Percentiles rank a stretch among this genome's conserved stretches.
phyloP scores from a whole-genome alignment of 148 eudicot species.

The Vaccinium myrtillus region DNA sequence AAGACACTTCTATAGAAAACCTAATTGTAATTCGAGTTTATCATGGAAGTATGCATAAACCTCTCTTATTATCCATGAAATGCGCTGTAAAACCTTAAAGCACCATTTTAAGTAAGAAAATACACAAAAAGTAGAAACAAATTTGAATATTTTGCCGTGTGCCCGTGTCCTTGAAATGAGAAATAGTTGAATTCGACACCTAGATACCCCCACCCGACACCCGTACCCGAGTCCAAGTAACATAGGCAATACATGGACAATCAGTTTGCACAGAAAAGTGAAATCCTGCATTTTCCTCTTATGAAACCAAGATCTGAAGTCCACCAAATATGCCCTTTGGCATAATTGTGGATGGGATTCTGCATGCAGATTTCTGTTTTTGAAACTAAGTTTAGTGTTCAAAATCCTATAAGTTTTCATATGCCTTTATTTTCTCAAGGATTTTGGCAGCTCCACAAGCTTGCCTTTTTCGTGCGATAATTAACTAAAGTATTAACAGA shows the following conservation, averaged over 20 bases:
- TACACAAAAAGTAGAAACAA: too few species aligned
- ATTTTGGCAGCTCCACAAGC: neutral
- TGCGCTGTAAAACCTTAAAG: too few species aligned
- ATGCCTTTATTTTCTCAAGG: neutral
- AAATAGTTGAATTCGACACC: too few species aligned
- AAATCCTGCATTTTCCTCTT: neutral
- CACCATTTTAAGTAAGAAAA: too few species aligned
- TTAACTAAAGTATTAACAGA: neutral
- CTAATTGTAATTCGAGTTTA: too few species aligned
- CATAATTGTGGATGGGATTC: neutral
- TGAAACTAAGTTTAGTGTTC: neutral
- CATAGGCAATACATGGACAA: neutral
- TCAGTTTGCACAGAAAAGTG: neutral
- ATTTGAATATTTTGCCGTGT: too few species aligned
- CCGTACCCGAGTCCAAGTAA: too few species aligned
- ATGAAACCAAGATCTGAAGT: neutral
- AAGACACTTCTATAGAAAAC: too few species aligned
- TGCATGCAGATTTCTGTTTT: neutral
- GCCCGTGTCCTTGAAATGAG: too few species aligned
- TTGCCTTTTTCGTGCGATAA: neutral
- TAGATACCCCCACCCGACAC: too few species aligned
- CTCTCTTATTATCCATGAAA: too few species aligned
- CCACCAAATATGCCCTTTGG: neutral
- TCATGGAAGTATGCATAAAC: too few species aligned
- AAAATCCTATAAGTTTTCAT: neutral